These are phyloP conservation scores for Amanita muscaria DNA, from an alignment of 768 basidiomycete genomes.

Conservation along the genomic window DNA sequence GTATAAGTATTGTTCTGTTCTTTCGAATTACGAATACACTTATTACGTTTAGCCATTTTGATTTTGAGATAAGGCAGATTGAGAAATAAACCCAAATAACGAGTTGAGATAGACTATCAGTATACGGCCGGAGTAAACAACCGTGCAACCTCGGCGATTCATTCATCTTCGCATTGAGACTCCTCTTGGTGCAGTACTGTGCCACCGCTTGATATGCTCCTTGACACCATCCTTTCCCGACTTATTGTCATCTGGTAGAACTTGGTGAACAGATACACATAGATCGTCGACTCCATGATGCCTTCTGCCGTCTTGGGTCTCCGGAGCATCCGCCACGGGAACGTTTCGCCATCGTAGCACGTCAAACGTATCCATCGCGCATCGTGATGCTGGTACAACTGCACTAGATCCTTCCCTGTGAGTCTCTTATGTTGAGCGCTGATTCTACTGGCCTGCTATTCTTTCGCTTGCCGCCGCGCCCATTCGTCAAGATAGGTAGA, in stretches of 20 bases:
- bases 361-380: slow-evolving; percentile 42
- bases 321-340: slow-evolving; percentile 70
- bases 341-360: slow-evolving; percentile 53
- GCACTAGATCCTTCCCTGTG: slow-evolving; percentile 43
- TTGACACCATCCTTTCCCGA: slow-evolving; percentile 62
- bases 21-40: too few species aligned
- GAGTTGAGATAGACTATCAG: too few species aligned
- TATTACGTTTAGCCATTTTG: too few species aligned
- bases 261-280: slow-evolving; percentile 53
- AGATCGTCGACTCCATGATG: slow-evolving; percentile 45
- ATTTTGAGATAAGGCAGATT: too few species aligned
- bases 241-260: slow-evolving; percentile 47
- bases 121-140: too few species aligned
- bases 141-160: too few species aligned
- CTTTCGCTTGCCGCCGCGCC: slow-evolving; percentile 56
- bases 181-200: too few species aligned
- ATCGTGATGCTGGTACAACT: slow-evolving; percentile 54
- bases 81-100: too few species aligned
- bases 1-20: too few species aligned
- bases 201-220: slow-evolving; percentile 70
- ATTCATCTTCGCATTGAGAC: too few species aligned
- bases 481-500: slow-evolving; percentile 35
- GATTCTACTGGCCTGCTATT: slow-evolving; percentile 45
- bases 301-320: slow-evolving; percentile 50
- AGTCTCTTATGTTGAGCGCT: slow-evolving; percentile 31